Percentiles rank a stretch among this genome's conserved stretches.
Evolutionary conservation across 352 stramenopile species (phyloP).

Genomic region (Pythium rhizo-oryzae): DNA sequence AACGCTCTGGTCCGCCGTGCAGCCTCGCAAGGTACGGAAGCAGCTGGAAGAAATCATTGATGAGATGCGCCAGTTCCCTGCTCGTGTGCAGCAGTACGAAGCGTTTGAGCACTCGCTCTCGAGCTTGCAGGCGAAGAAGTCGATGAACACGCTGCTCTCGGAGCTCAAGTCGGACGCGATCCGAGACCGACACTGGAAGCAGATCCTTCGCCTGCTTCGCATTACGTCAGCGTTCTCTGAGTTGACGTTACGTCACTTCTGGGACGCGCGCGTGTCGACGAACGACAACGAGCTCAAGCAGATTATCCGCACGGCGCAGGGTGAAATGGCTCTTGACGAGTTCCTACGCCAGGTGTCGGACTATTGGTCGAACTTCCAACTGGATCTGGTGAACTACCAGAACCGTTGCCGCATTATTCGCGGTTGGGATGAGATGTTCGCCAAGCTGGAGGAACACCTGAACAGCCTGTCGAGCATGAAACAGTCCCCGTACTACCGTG

Average conservation of each 20-base stretch:
- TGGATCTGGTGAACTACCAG: constrained; percentile 94
- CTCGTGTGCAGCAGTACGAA: constrained; percentile 98
- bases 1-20: constrained; percentile 93
- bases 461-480: constrained; percentile 99
- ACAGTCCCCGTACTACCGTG: constrained; percentile 98
- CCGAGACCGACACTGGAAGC: constrained; percentile 99
- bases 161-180: constrained; percentile 99
- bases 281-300: constrained; percentile 96
- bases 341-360: constrained; percentile 96
- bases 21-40: constrained; percentile 96
- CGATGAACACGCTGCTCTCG: constrained; percentile 93
- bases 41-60: constrained; percentile 97
- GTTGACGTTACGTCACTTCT: constrained; percentile 97
- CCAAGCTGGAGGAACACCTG: constrained; percentile 99
- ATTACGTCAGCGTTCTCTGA: constrained; percentile 94
- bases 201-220: constrained; percentile 94
- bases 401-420: constrained; percentile 97
- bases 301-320: constrained; percentile 97
- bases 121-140: constrained; percentile 93
- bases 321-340: constrained; percentile 99
- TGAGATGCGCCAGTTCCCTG: constrained; percentile 95
- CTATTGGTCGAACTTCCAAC: constrained; percentile 89
- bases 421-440: constrained; percentile 99
- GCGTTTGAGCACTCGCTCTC: constrained; percentile 95
- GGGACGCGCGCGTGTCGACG: constrained; percentile 93